Base-by-base conservation (phyloP, 495 filamentous ascomycete species). In the Aspergillus indologenus region DNA sequence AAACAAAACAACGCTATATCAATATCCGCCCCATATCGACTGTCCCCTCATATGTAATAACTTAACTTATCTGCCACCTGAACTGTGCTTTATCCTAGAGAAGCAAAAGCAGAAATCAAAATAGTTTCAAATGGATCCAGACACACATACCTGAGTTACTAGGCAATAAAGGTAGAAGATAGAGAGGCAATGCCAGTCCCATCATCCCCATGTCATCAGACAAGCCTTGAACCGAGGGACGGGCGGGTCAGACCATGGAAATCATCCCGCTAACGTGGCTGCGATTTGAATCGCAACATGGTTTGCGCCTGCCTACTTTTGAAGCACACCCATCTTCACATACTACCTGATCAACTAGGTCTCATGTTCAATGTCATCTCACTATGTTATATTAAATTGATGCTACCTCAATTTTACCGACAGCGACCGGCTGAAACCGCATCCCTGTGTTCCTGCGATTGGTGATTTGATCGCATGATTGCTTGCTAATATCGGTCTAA, bases 241-340 rank as follows among this genome's bases (percentile, higher is more conserved):
- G 50, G 21, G 51, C 47, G 56, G 56, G 53, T 51, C 45, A 34
- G 26, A 54, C 23, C 56, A 60, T 64, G 61, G 59, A 29, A 7
- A 23, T 23, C 45, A 56, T 61, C 47, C 47, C 42, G 29, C 46
- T 49, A 58, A 58, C 56, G 56, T 58, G 56, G 56, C 46, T 50
- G 34, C 56, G 56, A 58, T 58, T 47, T 51, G 47, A 58, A 45
- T 58, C 47, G 56, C 34, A 40, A 40, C 5, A 40, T 40, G 12
- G 5, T 40, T 2, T 15, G 2, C 34, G 12, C 31, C 49, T 31
- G n/a, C n/a, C n/a, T n/a, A n/a, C n/a, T n/a, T n/a, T n/a, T n/a
- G n/a, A n/a, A n/a, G n/a, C n/a, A 2, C 23, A 2, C 23, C 31
- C 49, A 52, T 52, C n/a, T n/a, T n/a, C n/a, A n/a, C n/a, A n/a